Conservation (phyloP, 305 asterid species). For the Fraxinus xanthoxyloides region DNA sequence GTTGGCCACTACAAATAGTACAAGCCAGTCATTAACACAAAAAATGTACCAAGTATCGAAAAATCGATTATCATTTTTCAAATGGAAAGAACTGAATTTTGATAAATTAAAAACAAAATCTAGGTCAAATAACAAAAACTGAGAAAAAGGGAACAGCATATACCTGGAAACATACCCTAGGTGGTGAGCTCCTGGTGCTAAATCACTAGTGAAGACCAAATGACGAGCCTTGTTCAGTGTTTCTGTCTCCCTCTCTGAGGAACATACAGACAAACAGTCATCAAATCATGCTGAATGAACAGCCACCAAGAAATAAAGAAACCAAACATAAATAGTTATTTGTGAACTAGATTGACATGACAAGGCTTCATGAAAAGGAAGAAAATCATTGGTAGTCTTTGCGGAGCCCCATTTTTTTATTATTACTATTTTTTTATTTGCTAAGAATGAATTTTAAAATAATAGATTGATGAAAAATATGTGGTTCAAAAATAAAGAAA, state of each 20-base stretch:
- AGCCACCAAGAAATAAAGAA: constrained; percentile 9
- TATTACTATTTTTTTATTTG: no score
- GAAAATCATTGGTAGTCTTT: not conserved
- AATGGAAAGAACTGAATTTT: not conserved
- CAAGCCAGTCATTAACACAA: not conserved
- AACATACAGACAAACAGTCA: not conserved
- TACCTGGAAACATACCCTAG: constrained; percentile 47
- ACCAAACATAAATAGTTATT: not conserved
- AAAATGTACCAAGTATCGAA: not conserved
- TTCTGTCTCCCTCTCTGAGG: constrained; percentile 86
- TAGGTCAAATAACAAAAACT: no score
- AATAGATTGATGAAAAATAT: no score
- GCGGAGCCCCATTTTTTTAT: no score
- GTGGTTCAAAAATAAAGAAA: no score
- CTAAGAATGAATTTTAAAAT: no score
- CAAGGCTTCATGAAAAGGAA: constrained; percentile 15
- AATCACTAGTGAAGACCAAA: constrained; percentile 66
- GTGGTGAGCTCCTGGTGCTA: constrained; percentile 47
- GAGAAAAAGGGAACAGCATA: not conserved
- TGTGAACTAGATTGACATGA: constrained; percentile 38
- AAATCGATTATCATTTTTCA: not conserved
- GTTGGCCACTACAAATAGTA: constrained; percentile 44
- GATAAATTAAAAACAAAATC: not conserved
- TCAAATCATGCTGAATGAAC: not conserved
- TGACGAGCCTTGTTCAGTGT: constrained; percentile 85